Percentiles rank a stretch among this genome's conserved stretches.
phyloP scores from a whole-genome alignment of 495 filamentous ascomycete species.

The Xylaria telfairii region DNA sequence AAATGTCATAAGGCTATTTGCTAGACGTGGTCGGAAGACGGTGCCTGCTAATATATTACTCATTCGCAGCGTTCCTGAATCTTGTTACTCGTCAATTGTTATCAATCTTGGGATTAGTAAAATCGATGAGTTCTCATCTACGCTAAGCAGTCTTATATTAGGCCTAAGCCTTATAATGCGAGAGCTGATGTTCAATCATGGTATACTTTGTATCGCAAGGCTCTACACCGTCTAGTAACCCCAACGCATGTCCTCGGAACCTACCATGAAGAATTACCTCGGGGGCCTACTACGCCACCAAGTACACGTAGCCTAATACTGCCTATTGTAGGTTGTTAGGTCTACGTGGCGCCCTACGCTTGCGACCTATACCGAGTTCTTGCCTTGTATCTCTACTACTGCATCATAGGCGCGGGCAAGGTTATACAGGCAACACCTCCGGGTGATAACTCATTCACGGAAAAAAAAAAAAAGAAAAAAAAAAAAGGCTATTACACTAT shows the following conservation, averaged over 20 bases:
- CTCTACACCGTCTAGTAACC: neutral
- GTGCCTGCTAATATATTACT: too few species aligned
- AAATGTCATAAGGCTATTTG: neutral
- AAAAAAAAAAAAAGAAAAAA: too few species aligned
- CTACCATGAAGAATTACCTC: neutral
- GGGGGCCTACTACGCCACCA: neutral
- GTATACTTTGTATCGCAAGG: neutral
- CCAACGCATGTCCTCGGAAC: neutral
- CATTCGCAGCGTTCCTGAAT: too few species aligned
- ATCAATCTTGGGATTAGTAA: neutral
- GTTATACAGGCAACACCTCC: neutral
- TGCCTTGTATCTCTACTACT: neutral
- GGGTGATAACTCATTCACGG: neutral
- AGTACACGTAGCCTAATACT: neutral
- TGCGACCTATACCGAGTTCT: neutral
- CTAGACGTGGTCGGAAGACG: too few species aligned
- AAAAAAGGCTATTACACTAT: too few species aligned
- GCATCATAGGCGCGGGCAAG: neutral
- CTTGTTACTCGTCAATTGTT: neutral
- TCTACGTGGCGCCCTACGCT: neutral
- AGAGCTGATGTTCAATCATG: neutral
- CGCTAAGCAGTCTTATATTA: too few species aligned
- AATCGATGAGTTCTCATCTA: neutral
- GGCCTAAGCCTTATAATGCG: neutral
- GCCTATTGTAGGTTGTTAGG: neutral